phyloP scores from a whole-genome alignment of 768 basidiomycete species.

The Pulveroboletus sp. region DNA sequence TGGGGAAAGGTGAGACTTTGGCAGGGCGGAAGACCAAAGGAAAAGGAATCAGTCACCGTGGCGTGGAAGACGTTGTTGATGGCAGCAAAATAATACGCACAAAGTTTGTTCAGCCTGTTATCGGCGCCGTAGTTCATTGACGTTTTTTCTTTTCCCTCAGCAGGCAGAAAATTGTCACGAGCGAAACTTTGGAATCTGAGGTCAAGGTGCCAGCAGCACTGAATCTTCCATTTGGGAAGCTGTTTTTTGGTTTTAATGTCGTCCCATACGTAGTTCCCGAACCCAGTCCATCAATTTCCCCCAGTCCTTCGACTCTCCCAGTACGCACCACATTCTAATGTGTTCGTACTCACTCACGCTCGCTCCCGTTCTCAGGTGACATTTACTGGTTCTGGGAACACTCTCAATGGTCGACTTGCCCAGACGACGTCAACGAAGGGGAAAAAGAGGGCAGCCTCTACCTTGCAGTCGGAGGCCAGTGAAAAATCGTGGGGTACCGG shows the following conservation, averaged over 20 bases:
- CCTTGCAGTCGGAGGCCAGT: conserved; percentile 28
- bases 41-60: conserved; percentile 82
- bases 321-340: conserved; percentile 18
- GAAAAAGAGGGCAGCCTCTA: conserved; percentile 45
- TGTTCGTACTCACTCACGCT: not conserved
- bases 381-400: conserved; percentile 66
- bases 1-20: conserved; percentile 89
- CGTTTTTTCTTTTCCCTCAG: conserved; percentile 37
- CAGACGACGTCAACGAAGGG: conserved; percentile 41
- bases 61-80: conserved; percentile 71
- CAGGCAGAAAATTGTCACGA: conserved; percentile 79
- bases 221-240: conserved; percentile 84
- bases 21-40: conserved; percentile 92
- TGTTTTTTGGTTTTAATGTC: conserved; percentile 95
- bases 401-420: conserved; percentile 51
- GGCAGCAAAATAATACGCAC: conserved; percentile 88
- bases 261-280: conserved; percentile 58
- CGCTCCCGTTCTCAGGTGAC: conserved; percentile 29
- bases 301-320: conserved; percentile 28
- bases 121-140: conserved; percentile 5
- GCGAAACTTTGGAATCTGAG: conserved; percentile 66
- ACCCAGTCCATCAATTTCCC: conserved; percentile 19
- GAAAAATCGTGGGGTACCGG: conserved; percentile 43
- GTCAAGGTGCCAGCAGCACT: conserved; percentile 84
- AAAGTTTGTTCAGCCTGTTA: conserved; percentile 55